Percentiles rank a stretch among this genome's conserved stretches.
phyloP scores from a whole-genome alignment of 129 eudicot species.

The Helichrysum umbraculigerum region DNA sequence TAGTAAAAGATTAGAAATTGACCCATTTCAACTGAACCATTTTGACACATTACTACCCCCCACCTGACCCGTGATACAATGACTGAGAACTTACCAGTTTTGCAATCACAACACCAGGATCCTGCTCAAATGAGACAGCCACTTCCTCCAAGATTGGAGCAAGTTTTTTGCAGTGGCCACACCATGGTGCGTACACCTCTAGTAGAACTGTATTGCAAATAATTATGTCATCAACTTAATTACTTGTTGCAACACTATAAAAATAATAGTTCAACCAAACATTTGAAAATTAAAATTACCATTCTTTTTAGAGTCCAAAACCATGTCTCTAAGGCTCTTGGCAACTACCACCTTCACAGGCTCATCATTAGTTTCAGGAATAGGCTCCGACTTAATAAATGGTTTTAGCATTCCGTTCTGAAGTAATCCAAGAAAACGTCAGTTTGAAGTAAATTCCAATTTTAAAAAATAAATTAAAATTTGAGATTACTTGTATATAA shows the following conservation, averaged over 20 bases:
- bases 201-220: constrained; percentile 55
- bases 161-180: constrained; percentile 88
- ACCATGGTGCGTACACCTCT: constrained; percentile 96
- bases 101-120: constrained; percentile 67
- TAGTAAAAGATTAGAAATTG: too few species aligned
- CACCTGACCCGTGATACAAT: not conserved
- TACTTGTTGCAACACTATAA: not conserved
- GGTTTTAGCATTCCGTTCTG: constrained; percentile 80
- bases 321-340: constrained; percentile 64
- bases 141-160: constrained; percentile 95
- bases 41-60: not conserved
- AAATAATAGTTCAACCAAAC: not conserved
- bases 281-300: constrained; percentile 33
- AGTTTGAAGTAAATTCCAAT: not conserved
- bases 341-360: constrained; percentile 92
- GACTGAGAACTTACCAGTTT: constrained; percentile 58
- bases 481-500: not conserved
- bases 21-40: not conserved
- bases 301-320: constrained; percentile 79
- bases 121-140: constrained; percentile 65
- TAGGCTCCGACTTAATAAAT: constrained; percentile 68
- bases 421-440: not conserved
- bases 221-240: not conserved
- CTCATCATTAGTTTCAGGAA: constrained; percentile 73
- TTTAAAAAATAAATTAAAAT: not conserved